A percentile compares a stretch with the other conserved stretches of the same genome.
These are phyloP conservation scores for Adansonia gregorii DNA, from an alignment of 441 rosid species.

Conservation along the genomic window DNA sequence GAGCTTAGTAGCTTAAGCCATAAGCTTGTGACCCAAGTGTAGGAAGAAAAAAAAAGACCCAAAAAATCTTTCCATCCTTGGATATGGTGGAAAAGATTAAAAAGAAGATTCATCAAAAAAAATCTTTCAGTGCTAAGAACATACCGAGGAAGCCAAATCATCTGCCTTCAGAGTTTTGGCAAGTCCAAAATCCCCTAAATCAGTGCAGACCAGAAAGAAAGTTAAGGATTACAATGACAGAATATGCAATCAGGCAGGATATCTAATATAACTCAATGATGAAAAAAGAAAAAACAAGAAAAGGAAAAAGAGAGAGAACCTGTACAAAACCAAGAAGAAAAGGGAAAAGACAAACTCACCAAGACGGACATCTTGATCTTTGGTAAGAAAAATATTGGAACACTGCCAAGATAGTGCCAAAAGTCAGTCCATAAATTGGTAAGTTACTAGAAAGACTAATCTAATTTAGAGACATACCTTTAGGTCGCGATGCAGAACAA, in stretches of 20 bases:
- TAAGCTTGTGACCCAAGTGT: slow-evolving; percentile 11
- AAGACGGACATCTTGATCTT: slow-evolving; percentile 91
- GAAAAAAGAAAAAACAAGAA: not conserved
- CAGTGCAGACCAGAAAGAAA: slow-evolving; percentile 32
- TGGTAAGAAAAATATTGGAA: slow-evolving; percentile 94
- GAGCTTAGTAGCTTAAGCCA: not conserved
- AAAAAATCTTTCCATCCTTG: not conserved
- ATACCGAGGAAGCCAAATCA: slow-evolving; percentile 94
- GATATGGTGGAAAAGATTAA: slow-evolving; percentile 3
- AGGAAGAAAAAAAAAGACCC: not conserved
- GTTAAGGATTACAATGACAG: not conserved
- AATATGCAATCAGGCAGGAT: slow-evolving; percentile 17
- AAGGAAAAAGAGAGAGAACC: slow-evolving; percentile 20
- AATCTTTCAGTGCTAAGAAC: slow-evolving; percentile 26
- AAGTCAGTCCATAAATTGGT: slow-evolving; percentile 37
- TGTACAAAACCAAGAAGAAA: not conserved
- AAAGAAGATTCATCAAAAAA: not conserved
- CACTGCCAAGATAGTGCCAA: slow-evolving; percentile 57
- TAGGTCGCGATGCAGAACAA: slow-evolving; percentile 90
- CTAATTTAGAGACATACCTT: slow-evolving; percentile 53
- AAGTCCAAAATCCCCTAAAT: slow-evolving; percentile 93
- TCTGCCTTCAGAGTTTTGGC: slow-evolving; percentile 94
- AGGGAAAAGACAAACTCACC: slow-evolving; percentile 53
- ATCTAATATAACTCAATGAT: slow-evolving; percentile 20
- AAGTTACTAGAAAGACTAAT: slow-evolving; percentile 27